Evolutionary conservation across 2,329 filamentous ascomycete species (phyloP), one percentile per base, ranked within the genome.

Genomic region (Monascus ruber): DNA sequence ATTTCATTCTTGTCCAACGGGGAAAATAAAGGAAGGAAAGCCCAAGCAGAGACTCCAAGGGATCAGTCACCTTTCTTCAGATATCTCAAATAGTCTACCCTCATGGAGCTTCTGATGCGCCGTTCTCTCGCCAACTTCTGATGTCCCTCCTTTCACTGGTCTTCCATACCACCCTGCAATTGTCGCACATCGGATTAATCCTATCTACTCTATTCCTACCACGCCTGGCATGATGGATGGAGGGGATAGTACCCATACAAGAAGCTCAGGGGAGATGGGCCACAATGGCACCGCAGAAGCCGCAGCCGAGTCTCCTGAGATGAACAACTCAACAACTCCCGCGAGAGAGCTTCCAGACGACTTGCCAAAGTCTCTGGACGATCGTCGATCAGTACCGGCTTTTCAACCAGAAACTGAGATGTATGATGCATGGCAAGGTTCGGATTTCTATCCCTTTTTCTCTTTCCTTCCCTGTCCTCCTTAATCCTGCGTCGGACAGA

Each of bases 341-440:
- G 28, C 28, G 10, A 47, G 66, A 42, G 60, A 65, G 44, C 76
- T 96, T 37, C 91, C 91, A 32, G 68, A 76, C 49, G 91, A 98
- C 64, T 76, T 98, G 29, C 91, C 91, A 7, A 91, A 77, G 49
- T 94, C 88, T 8, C 76, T 98, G 40, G 83, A 98, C 62, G 91
- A 98, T 68, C 79, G 91, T 44, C 77, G 81, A 51, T 73, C 73
- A 53, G 74, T 83, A 28, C 75, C 79, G 4, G 71, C 69, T 35
- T 78, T 81, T 45, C 75, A 80, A 47, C 74, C 83, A 40, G 91
- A 96, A 70, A 94, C 88, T 32, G 91, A 96, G 70, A 86, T 95
- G 69, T 98, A 96, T 62, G 91, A 98, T 74, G 91, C 86, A 51
- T 98, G 91, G 91, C 87, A 96, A 80, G 89, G 89, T 82, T 61